Percentiles rank a stretch among this genome's conserved stretches.
Conservation (phyloP, 805 yeast genomes). For the Candida germanica region DNA sequence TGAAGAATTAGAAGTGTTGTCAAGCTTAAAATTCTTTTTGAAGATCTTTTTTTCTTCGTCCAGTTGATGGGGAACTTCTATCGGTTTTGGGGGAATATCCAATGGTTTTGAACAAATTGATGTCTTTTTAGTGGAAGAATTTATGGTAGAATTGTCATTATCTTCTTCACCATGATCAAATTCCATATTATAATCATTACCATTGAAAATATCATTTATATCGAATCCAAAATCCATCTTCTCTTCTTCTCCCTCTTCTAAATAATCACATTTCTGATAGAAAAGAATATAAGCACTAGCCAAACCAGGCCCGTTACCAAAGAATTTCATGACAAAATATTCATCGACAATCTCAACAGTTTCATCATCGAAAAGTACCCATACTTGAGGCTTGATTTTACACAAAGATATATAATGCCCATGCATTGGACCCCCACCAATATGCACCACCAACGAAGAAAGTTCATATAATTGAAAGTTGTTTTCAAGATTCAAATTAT, state of each 20-base stretch:
- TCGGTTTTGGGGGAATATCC: background rate
- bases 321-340: conserved; percentile 74
- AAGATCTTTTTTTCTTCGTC: conserved; percentile 16
- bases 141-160: conserved; percentile 4
- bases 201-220: conserved; percentile 28
- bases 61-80: background rate
- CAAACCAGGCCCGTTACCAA: conserved; percentile 83
- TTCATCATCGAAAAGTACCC: conserved; percentile 95
- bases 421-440: conserved; percentile 97
- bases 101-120: conserved; percentile 6
- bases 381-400: conserved; percentile 72
- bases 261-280: conserved; percentile 52
- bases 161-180: conserved; percentile 1
- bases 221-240: conserved; percentile 34
- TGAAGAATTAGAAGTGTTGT: conserved; percentile 9
- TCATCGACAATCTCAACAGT: conserved; percentile 88
- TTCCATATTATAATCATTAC: conserved; percentile 18
- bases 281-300: conserved; percentile 91
- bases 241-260: conserved; percentile 34
- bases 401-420: conserved; percentile 92
- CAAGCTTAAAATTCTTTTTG: conserved; percentile 32
- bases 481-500: conserved; percentile 31
- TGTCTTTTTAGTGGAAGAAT: conserved; percentile 6
- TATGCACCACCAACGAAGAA: conserved; percentile 84
- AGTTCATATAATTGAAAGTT: conserved; percentile 62